Base-by-base conservation (phyloP, 345 rosid species). In the Noccaea bulbosa region DNA sequence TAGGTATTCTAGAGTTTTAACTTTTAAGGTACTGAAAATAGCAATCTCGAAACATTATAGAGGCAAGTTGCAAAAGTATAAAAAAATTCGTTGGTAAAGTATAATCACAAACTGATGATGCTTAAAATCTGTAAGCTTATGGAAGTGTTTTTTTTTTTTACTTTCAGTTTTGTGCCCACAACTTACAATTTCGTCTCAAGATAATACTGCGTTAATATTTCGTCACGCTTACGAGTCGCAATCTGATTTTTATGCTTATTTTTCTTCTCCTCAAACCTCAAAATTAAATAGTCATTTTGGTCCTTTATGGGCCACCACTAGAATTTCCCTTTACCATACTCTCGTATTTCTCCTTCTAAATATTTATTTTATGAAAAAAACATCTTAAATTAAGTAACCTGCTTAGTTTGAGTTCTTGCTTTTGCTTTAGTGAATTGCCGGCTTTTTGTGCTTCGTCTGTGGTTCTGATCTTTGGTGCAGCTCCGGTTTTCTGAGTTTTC, bases 171-270 rank as follows among this genome's bases (percentile, higher is more conserved):
- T 83, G 58, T 83, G 58, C 60, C 69, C 81, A 83, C 86, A 69
- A 69, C 6, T 20, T 14, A 14, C 12, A 49, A 34, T 43, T 48
- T 50, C n/a, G 4, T 44, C 11, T 16, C 20, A 52, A 59, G 46
- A 50, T 37, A 81, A 68, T 78, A 80, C 57, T 82, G 81, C 92
- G 97, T 76, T 49, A 32, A 30, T 75, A 56, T 65, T 79, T 57
- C 82, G 91, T 89, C 98, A 84, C 50, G 84, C 88, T 86, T 73
- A 93, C 97, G 92, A 45, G 24, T 39, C 45, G 11, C 8, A 52
- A 43, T 43, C 57, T 33, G 16, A 24, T 43, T 33, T 11, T 15
- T 22, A 7, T 49, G 15, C 2, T 57, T 50, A 2, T 16, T 4
- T 7, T 3, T 9, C 14, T 34, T 16, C 2, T n/a, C 11, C 17